These are phyloP conservation scores for Fusarium sp. DNA, from an alignment of 2,329 filamentous ascomycete species.

Conservation along the genomic window DNA sequence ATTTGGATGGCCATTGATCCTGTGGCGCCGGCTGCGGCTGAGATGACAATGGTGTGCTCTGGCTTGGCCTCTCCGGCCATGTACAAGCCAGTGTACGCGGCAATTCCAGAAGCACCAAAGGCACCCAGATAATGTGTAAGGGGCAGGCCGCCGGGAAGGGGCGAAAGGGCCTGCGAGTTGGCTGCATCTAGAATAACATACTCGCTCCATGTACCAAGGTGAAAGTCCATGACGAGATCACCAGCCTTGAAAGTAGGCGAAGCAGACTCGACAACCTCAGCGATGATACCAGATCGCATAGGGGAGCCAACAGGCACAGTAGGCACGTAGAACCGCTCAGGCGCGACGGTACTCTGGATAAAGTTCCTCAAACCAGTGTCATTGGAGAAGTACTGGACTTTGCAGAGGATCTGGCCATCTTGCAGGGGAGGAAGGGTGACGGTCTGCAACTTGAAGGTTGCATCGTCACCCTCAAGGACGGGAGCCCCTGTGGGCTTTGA, in stretches of 20 bases:
- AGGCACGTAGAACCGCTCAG: slow-evolving; percentile 46
- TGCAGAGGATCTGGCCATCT: slow-evolving; percentile 45
- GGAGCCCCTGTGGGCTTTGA: slow-evolving; percentile 44
- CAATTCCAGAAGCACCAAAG: slow-evolving; percentile 44
- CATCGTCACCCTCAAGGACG: slow-evolving; percentile 41
- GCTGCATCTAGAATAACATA: slow-evolving; percentile 43
- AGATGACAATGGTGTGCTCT: slow-evolving; percentile 46
- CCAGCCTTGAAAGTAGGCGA: slow-evolving; percentile 42
- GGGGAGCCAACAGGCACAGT: slow-evolving; percentile 44
- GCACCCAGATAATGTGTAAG: slow-evolving; percentile 46
- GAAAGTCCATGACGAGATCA: slow-evolving; percentile 46
- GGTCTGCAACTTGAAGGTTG: slow-evolving; percentile 44
- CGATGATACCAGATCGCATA: slow-evolving; percentile 47
- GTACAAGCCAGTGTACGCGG: slow-evolving; percentile 44
- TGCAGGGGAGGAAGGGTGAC: slow-evolving; percentile 40
- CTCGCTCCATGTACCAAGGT: slow-evolving; percentile 46
- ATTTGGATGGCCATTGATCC: slow-evolving; percentile 48
- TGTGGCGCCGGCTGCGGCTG: slow-evolving; percentile 45
- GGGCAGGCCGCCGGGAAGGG: slow-evolving; percentile 39
- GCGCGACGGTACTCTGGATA: slow-evolving; percentile 44
- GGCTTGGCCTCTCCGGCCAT: slow-evolving; percentile 42
- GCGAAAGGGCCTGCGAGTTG: slow-evolving; percentile 38
- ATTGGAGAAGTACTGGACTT: slow-evolving; percentile 46
- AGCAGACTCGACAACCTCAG: slow-evolving; percentile 44
- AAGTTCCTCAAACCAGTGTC: slow-evolving; percentile 46